Evolutionary conservation across 75 land plant genomes (phyloP).

Genomic region (Pinus taeda): DNA sequence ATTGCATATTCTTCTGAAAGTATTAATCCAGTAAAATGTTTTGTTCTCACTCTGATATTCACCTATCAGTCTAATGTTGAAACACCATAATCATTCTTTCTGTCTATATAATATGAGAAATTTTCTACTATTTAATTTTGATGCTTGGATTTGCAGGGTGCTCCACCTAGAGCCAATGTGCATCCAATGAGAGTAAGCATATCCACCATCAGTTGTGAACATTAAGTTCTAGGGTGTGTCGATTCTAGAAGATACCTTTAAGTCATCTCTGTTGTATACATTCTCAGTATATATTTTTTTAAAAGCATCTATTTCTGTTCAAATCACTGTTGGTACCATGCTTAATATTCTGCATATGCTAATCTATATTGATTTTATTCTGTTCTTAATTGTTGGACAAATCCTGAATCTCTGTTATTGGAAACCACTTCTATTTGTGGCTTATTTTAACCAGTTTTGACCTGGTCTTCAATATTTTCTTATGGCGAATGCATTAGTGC

Average conservation of each 20-base stretch:
- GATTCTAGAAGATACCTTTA: background rate
- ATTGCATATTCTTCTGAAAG: background rate
- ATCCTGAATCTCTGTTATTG: background rate
- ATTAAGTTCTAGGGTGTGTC: background rate
- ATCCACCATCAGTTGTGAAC: background rate
- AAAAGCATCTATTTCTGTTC: background rate
- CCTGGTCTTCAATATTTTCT: background rate
- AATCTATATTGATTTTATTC: background rate
- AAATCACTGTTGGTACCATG: background rate
- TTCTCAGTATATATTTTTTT: background rate
- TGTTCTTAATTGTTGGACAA: background rate
- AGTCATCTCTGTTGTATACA: no score
- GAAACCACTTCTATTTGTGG: background rate
- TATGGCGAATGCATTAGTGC: background rate
- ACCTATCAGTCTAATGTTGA: background rate
- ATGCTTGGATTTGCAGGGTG: conserved; percentile 61
- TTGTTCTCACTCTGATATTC: background rate
- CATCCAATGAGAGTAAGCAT: conserved; percentile 96
- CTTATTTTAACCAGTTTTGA: background rate
- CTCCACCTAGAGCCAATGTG: conserved; percentile 93
- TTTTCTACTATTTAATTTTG: background rate
- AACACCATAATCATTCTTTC: background rate
- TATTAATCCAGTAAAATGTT: background rate
- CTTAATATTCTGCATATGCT: background rate
- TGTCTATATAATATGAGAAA: background rate